phyloP scores from a whole-genome alignment of 129 eudicot genomes.

The Artemisia argyi region DNA sequence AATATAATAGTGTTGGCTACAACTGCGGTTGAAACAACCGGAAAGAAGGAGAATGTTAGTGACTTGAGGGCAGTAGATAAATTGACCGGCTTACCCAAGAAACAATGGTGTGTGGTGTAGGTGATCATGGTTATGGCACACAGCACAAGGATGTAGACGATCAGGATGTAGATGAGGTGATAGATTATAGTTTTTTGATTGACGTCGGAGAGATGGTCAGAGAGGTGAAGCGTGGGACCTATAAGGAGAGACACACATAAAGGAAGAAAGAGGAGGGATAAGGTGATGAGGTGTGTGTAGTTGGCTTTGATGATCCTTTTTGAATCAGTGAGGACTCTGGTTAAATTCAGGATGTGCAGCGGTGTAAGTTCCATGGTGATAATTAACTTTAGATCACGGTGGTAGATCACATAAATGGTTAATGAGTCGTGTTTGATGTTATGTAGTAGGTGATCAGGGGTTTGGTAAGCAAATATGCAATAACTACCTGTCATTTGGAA shows the following conservation, averaged over 20 bases:
- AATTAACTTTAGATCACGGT: conserved; percentile 20
- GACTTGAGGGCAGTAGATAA: conserved; percentile 46
- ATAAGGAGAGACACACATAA: conserved; percentile 40
- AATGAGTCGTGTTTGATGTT: too few relatives aligned
- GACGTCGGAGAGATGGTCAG: conserved; percentile 19
- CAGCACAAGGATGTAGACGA: conserved; percentile 31
- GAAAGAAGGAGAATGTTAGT: conserved; percentile 36
- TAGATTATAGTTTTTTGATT: conserved; percentile 13
- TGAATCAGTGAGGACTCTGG: conserved; percentile 43
- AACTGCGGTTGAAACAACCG: conserved; percentile 36
- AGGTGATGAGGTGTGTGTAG: conserved; percentile 53
- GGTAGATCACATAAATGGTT: neutral
- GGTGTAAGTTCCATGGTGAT: conserved; percentile 22
- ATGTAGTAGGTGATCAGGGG: too few relatives aligned
- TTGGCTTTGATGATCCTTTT: conserved; percentile 43
- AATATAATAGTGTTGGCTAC: conserved; percentile 14
- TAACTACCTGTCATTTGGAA: too few relatives aligned
- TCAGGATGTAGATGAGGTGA: conserved; percentile 33
- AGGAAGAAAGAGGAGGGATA: conserved; percentile 61
- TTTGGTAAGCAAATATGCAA: too few relatives aligned
- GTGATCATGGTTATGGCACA: conserved; percentile 53
- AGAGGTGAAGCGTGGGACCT: too few relatives aligned
- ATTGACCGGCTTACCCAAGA: conserved; percentile 49
- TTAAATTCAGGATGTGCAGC: conserved; percentile 27
- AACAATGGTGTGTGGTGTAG: conserved; percentile 52